phyloP scores from a whole-genome alignment of 78 protist species.

The Anaeramoeba flamelloides region DNA sequence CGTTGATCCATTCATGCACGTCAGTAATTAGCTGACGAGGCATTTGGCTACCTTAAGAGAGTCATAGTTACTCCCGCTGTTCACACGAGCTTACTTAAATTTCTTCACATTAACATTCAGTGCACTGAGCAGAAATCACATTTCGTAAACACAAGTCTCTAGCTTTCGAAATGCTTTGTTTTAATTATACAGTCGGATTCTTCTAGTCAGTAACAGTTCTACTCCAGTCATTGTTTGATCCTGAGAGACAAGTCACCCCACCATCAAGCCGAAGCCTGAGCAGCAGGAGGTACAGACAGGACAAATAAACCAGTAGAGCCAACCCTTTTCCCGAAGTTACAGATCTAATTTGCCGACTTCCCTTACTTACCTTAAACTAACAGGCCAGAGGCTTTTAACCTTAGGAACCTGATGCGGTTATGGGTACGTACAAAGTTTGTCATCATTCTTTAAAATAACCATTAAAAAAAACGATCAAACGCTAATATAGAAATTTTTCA shows the following conservation, averaged over 20 bases:
- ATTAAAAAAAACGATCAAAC: no score
- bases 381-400: constrained; percentile 71
- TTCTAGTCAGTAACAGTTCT: constrained; percentile 49
- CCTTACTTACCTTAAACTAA: constrained; percentile 67
- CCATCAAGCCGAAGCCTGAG: no score
- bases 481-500: no score
- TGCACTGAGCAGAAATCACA: constrained; percentile 83
- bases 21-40: constrained; percentile 6
- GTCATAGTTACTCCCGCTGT: constrained; percentile 3
- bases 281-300: no score
- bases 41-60: constrained; percentile 7
- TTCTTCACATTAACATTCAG: constrained; percentile 65
- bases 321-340: constrained; percentile 73
- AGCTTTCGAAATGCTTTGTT: constrained; percentile 56
- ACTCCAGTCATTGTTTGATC: constrained; percentile 12
- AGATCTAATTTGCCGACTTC: constrained; percentile 78
- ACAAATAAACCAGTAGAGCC: constrained; percentile 51
- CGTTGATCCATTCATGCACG: constrained; percentile 8
- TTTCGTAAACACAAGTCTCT: constrained; percentile 31
- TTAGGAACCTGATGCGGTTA: constrained; percentile 76
- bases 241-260: no score
- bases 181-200: constrained; percentile 62
- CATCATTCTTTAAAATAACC: no score
- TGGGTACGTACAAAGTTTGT: constrained; percentile 58
- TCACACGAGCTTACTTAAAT: neutral